phyloP scores from a whole-genome alignment of 2,329 filamentous ascomycete species.

The Calycina herbarum region DNA sequence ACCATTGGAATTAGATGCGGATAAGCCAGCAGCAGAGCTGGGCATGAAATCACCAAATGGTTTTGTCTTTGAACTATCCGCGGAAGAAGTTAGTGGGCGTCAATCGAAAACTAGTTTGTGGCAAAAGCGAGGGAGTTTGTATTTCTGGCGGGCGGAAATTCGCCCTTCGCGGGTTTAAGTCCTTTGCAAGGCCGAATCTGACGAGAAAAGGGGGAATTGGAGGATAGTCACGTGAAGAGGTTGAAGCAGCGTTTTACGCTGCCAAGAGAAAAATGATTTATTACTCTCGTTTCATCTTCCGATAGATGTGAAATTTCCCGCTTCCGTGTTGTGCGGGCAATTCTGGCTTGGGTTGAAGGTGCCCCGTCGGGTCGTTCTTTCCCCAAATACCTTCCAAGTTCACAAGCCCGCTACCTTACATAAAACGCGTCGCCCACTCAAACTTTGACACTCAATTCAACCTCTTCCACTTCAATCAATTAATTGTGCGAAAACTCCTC shows the following conservation, averaged over 20 bases:
- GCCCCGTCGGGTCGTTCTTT: not conserved
- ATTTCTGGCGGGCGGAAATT: not conserved
- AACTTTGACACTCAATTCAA: not conserved
- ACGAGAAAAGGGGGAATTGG: not conserved
- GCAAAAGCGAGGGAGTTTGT: not conserved
- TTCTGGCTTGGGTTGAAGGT: not conserved
- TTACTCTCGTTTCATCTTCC: not conserved
- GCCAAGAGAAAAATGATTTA: not conserved
- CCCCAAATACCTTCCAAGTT: not conserved
- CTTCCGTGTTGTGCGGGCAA: not conserved
- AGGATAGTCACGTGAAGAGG: not conserved
- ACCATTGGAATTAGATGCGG: not conserved
- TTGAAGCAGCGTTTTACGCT: not conserved
- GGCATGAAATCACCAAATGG: slow-evolving; percentile 11
- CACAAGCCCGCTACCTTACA: not conserved
- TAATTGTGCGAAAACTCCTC: not conserved
- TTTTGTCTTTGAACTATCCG: not conserved
- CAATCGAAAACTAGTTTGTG: not conserved
- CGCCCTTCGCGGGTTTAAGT: not conserved
- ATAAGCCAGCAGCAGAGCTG: not conserved
- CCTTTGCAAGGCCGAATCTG: not conserved
- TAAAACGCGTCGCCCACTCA: not conserved
- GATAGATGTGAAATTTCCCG: not conserved
- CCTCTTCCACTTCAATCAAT: not conserved
- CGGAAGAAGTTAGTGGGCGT: not conserved